phyloP scores from a whole-genome alignment of 306 rosid genomes.

The Arachis hypogaea region DNA sequence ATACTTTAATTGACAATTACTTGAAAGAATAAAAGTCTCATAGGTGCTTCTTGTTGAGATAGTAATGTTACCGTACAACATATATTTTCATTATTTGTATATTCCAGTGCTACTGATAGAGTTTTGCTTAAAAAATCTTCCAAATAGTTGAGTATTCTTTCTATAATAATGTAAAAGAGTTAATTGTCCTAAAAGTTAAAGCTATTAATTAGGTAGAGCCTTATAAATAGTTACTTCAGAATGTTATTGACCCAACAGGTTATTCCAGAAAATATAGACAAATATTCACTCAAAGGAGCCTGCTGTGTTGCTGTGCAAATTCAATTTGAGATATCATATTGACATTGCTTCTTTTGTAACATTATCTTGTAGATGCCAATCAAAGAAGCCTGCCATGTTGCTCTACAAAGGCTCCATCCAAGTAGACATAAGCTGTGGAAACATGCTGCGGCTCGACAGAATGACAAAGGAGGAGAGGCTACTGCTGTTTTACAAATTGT shows the following conservation, averaged over 20 bases:
- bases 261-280: slow-evolving; percentile 20
- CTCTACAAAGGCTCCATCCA: slow-evolving; percentile 79
- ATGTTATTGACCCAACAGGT: background rate
- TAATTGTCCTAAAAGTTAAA: background rate
- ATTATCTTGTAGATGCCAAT: slow-evolving; percentile 78
- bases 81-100: background rate
- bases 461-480: slow-evolving; percentile 59
- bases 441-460: slow-evolving; percentile 88
- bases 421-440: slow-evolving; percentile 92
- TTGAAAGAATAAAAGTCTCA: background rate
- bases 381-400: slow-evolving; percentile 97
- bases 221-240: slow-evolving; percentile 10
- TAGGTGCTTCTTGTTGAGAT: slow-evolving; percentile 1
- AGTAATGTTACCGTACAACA: background rate
- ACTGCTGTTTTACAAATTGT: slow-evolving; percentile 92
- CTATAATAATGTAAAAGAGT: background rate
- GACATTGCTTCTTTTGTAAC: slow-evolving; percentile 23
- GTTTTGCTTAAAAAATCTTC: background rate
- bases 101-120: background rate
- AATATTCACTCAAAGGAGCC: slow-evolving; percentile 8
- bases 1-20: slow-evolving; percentile 1
- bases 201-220: background rate
- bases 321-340: background rate
- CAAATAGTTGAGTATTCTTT: background rate
- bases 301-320: no score